Base-by-base conservation (phyloP, 2,329 filamentous ascomycete species). In the Pseudogymnoascus sp. region DNA sequence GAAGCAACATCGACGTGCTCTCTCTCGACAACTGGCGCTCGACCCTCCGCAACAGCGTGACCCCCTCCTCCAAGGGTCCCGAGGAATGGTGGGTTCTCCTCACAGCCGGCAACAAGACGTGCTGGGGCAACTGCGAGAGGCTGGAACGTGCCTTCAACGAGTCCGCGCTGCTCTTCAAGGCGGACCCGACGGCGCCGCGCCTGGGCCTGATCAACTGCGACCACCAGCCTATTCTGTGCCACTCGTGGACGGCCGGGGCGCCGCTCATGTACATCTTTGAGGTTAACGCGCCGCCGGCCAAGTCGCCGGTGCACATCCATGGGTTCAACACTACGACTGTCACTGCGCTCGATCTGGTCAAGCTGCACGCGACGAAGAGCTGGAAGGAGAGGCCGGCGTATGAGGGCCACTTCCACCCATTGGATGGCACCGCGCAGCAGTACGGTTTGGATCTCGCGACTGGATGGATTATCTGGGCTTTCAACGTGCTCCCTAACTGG, bases 71-170 rank as follows among this genome's bases (percentile, higher is more conserved):
- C 66, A 82, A 83, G 10, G 81, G 77, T 6, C 87, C 89, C 4
- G 87, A 89, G 75, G 87, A 91, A 76, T 92, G 88, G 88, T 87
- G 89, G 80, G 78, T 93, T 65, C 81, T 89, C 68, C 77, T 91
- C 68, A 89, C 86, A 8, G 90, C 90, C 63, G 81, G 88, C 69
- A 92, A 93, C 80, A 88, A 86, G 78, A 91, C 89, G 33, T 93
- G 90, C 66, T 71, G 67, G 61, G 89, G 89, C 69, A 81, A 84
- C 71, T 93, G 90, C 76, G 80, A 72, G 43, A 79, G 78, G 65
- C 76, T 87, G 61, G 88, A 91, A 71, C 77, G 78, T 63, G 88
- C 88, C 24, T 88, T 84, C 76, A 84, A 89, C 78, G 82, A 87
- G 72, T 84, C 87, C 8, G 85, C 86, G 14, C 78, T 79, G 68